These are phyloP conservation scores for Fusarium pseudocircinatum DNA, from an alignment of 2,329 filamentous ascomycete species.

Conservation along the genomic window DNA sequence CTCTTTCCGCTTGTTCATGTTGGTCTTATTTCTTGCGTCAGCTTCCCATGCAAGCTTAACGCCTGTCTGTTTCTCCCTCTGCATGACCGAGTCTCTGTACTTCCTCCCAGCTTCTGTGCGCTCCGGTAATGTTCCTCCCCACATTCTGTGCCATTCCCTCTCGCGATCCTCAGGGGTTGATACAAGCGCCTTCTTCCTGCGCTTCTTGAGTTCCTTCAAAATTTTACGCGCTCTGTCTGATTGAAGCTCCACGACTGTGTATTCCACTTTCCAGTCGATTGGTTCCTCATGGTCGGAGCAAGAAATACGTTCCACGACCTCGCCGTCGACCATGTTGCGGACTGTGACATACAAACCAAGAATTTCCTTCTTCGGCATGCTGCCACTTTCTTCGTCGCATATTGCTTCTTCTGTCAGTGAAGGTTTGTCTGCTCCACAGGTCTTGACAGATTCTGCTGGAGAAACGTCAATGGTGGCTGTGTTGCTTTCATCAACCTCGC, in stretches of 20 bases:
- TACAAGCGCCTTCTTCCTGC: conserved; percentile 61
- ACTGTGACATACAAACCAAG: conserved; percentile 78
- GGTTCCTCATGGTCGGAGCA: neutral
- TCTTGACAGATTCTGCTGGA: neutral
- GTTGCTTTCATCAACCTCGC: conserved; percentile 13
- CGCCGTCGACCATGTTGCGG: conserved; percentile 76
- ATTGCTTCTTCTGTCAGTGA: neutral
- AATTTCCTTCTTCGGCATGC: neutral
- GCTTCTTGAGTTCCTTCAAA: conserved; percentile 65
- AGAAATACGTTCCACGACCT: conserved; percentile 68
- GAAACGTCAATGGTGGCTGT: neutral
- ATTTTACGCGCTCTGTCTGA: conserved; percentile 56
- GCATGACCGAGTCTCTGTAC: conserved; percentile 66
- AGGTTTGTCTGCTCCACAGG: neutral
- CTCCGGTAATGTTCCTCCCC: conserved; percentile 51
- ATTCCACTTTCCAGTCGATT: conserved; percentile 76
- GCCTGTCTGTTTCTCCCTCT: conserved; percentile 58
- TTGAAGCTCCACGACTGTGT: conserved; percentile 73
- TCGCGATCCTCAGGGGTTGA: conserved; percentile 54
- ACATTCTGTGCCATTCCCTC: conserved; percentile 58
- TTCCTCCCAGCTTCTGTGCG: conserved; percentile 63
- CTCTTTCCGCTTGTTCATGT: neutral
- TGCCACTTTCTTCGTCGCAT: neutral
- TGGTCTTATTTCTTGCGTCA: neutral
- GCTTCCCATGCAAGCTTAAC: conserved; percentile 57